Base-by-base conservation (phyloP, 2,329 filamentous ascomycete genomes). In the Arthrobotrys entomopaga region DNA sequence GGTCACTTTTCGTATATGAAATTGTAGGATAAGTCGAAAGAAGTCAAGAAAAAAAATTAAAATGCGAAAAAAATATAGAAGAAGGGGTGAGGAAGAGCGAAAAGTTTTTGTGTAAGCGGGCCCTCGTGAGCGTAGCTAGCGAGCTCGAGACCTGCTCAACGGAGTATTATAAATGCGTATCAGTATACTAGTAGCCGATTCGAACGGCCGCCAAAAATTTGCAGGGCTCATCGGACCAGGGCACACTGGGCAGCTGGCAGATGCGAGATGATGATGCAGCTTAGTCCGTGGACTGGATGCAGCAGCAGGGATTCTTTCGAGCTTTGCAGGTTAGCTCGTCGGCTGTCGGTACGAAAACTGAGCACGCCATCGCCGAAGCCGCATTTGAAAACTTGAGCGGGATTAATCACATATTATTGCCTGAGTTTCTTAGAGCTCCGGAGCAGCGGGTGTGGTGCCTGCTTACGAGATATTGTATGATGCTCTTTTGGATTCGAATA, bases 341-440 rank as follows among this genome's bases (percentile, higher is more conserved):
- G 50, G 53, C n/a, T 58, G 66, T 61, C 46, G 66, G 24, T 72
- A 65, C 67, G 46, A 54, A 72, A 48, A 34, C 46, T 48, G 69
- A 73, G 69, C 69, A 73, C 69, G 69, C 69, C 69, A 73, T 73
- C 69, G 69, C 69, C 69, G 69, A 66, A 59, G 69, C 69, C 60
- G 69, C 66, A 59, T 54, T 46, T 60, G 46, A 26, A 26, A 60
- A 16, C 24, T 26, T 7, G 24, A 26, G 24, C 24, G 24, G 24
- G 24, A 26, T 26, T 26, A 3, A 26, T 26, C 7, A 26, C n/a
- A n/a, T n/a, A n/a, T n/a, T 26, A 26, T 26, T 26, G 7, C 7
- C 24, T 26, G 24, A 26, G 24, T 2, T 26, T 24, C 54, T 56
- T 56, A 54, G 34, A 53, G 48, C 54, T 59, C 54, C 54, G 52